Percentiles rank a stretch among this genome's conserved stretches.
phyloP scores from a whole-genome alignment of 768 basidiomycete genomes.

The Holtermannia corniformis region DNA sequence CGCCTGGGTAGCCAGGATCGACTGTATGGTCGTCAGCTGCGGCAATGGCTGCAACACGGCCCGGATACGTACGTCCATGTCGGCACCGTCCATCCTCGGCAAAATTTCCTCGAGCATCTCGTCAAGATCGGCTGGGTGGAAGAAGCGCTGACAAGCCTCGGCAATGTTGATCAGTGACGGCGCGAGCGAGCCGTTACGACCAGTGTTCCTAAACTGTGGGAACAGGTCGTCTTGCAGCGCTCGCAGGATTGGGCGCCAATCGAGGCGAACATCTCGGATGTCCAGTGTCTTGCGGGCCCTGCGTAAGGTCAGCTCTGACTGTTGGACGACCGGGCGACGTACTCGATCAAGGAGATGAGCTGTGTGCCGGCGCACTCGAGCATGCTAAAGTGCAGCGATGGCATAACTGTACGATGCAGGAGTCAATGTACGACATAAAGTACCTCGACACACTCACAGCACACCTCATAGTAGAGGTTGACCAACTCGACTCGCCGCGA shows the following conservation, averaged over 20 bases:
- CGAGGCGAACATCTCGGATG: conserved; percentile 37
- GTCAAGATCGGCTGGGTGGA: conserved; percentile 74
- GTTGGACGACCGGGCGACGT: conserved; percentile 64
- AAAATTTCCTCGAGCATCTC: conserved; percentile 84
- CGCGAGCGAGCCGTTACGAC: conserved; percentile 40
- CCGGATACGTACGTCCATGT: conserved; percentile 54
- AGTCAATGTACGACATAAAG: neutral
- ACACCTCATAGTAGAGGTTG: conserved; percentile 61
- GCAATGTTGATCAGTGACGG: conserved; percentile 42
- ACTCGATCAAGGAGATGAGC: conserved; percentile 72
- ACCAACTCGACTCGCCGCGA: conserved; percentile 63
- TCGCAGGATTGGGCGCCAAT: conserved; percentile 35
- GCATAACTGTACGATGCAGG: neutral
- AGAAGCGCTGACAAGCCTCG: conserved; percentile 60
- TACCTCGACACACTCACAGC: conserved; percentile 41
- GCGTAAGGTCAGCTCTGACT: conserved; percentile 46
- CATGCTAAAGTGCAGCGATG: neutral
- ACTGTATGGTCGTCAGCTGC: conserved; percentile 44
- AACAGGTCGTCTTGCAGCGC: conserved; percentile 49
- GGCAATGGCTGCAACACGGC: no score
- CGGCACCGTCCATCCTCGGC: conserved; percentile 64
- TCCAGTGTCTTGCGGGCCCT: conserved; percentile 22
- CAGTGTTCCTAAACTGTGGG: conserved; percentile 47
- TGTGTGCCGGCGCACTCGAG: conserved; percentile 64
- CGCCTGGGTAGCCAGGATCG: conserved; percentile 68